A percentile compares a stretch with the other conserved stretches of the same genome.
phyloP scores from a whole-genome alignment of 2,329 filamentous ascomycete genomes.

The Myriosclerotinia duriaeana region DNA sequence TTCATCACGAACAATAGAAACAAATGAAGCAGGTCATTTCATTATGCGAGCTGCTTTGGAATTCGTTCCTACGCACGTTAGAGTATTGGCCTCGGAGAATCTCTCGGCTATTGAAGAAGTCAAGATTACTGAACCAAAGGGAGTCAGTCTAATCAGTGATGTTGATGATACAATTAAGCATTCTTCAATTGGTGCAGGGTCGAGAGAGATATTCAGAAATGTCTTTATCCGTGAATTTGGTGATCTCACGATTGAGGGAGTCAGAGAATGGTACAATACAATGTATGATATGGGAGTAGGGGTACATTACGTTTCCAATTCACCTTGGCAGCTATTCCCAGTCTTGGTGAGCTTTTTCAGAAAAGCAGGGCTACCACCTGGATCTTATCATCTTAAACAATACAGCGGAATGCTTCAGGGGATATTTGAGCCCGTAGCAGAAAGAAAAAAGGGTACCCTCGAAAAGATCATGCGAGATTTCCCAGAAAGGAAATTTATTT shows the following conservation, averaged over 20 bases:
- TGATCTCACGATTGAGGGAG: slow-evolving; percentile 81
- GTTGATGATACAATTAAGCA: slow-evolving; percentile 98
- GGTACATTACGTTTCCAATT: slow-evolving; percentile 98
- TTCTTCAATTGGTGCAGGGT: slow-evolving; percentile 83
- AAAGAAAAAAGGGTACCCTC: slow-evolving; percentile 85
- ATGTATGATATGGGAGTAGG: slow-evolving; percentile 79
- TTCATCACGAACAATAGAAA: slow-evolving; percentile 79
- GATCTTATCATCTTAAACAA: slow-evolving; percentile 92
- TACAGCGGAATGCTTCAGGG: slow-evolving; percentile 97
- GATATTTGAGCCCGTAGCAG: slow-evolving; percentile 95
- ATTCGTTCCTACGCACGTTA: slow-evolving; percentile 86
- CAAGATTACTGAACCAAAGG: slow-evolving; percentile 70
- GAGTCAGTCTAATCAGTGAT: slow-evolving; percentile 92
- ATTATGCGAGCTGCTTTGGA: slow-evolving; percentile 74
- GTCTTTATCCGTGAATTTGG: slow-evolving; percentile 85
- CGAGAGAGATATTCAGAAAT: slow-evolving; percentile 93
- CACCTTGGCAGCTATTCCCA: slow-evolving; percentile 95
- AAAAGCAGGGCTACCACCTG: slow-evolving; percentile 74
- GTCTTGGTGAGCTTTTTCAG: slow-evolving; percentile 84
- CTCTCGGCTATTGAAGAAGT: slow-evolving; percentile 80
- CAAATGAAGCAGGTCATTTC: slow-evolving; percentile 89
- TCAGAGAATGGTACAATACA: slow-evolving; percentile 82
- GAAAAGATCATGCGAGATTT: slow-evolving; percentile 87
- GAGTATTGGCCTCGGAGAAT: slow-evolving; percentile 81
- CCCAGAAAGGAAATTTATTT: slow-evolving; percentile 80